Evolutionary conservation across 139 green algal genomes (phyloP), one percentile per base, ranked within the genome.

Genomic region (Desmodesmus armatus): DNA sequence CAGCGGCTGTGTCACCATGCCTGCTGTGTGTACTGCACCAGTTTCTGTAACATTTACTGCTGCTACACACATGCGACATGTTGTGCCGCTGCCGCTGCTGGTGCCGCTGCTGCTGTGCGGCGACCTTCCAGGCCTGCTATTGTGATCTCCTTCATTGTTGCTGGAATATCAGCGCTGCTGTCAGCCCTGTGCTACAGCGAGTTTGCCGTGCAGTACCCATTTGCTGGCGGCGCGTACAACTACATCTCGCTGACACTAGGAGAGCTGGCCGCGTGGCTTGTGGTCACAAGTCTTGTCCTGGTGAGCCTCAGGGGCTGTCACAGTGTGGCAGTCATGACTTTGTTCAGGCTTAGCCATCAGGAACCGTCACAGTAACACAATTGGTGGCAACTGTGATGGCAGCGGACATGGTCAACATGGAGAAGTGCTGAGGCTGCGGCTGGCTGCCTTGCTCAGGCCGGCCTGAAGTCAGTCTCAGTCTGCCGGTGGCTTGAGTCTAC

Each of bases 221-320:
- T 82, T 5, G 79, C 79, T 43, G 79, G 63, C 27, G 79, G 94
- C 33, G 93, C 94, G 13, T 97, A 94, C 81, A 91, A 89, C 58
- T 97, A 96, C 80, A 87, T 95, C 29, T 55, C 39, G n/a, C 33
- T 94, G n/a, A 90, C 88, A 0, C 95, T 96, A 39, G 94, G 94
- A 0, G 94, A 97, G 84, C 60, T 92, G 43, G 65, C 85, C 0
- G 94, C 90, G 33, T 97, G 66, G 66, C 72, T 80, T 27, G 35
- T 83, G 29, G 77, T 72, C 2, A 83, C 53, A 5, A 74, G 35
- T 15, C 53, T 83, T 1, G 55, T 83, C 55, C 37, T 83, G 21
- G n/a, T 72, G 5, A 67, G 58, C 29, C 7, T 1, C 6, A 31
- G 11, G 23, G 58, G 58, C 23, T 25, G n/a, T n/a, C n/a, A n/a